Evolutionary conservation across 805 yeast genomes (phyloP), one percentile per base, ranked within the genome.

Genomic region (Myxozyma neglecta): DNA sequence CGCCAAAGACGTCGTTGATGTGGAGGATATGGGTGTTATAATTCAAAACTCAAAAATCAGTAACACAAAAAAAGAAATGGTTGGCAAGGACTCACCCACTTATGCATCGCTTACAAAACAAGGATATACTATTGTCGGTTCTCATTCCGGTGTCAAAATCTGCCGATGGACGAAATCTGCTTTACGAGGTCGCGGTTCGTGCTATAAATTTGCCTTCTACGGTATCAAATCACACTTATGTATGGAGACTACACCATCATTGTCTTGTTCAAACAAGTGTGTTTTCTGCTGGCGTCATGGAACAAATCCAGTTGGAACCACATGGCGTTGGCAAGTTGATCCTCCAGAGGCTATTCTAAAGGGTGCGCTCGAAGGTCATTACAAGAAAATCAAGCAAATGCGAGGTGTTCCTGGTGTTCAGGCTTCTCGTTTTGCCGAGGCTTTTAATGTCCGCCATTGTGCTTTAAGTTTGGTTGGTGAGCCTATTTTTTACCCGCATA

Each of bases 201-300:
- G 97, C 77, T 91, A 91, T 76, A 91, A 91, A 73, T 90, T 83
- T 75, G 96, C 97, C 9, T 87, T 91, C 70, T 91, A 92, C 73
- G 97, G 97, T 29, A 91, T 91, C 69, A 84, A 82, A 63, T 88
- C 96, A 1, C 97, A 93, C 76, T 77, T 93, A 59, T 91, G 97
- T 76, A 91, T 91, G 97, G 97, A 91, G 73, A 85, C 97, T 1
- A 91, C 97, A 0, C 97, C 97, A 0, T 87, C 96, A 1, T 79
- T 91, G 61, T 93, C 97, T 7, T 91, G 97, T 74, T 90, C 97
- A 5, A 91, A 91, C 72, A 91, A 91, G 73, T 91, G 97, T 81
- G 97, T 92, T 4, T 91, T 91, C 72, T 91, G 97, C 76, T 91
- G 97, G 97, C 83, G 97, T 73, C 97, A 91, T 74, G 97, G 97